Evolutionary conservation across 2,329 filamentous ascomycete species (phyloP).

Genomic region (Fusarium pininemorale): DNA sequence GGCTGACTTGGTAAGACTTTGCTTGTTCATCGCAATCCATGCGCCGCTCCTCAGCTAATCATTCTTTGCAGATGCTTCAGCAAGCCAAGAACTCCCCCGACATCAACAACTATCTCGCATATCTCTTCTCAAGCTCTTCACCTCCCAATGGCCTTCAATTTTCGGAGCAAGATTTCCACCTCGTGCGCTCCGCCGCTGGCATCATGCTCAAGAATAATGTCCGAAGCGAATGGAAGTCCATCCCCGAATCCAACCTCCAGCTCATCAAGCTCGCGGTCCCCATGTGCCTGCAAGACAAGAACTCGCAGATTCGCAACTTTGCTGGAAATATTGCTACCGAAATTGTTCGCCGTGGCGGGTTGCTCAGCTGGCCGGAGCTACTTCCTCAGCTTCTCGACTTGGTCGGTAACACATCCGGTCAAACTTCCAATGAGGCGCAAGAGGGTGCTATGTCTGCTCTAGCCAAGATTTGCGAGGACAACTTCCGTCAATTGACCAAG

Average conservation of each 20-base stretch:
- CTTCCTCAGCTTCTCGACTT: conserved; percentile 83
- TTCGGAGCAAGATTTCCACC: conserved; percentile 70
- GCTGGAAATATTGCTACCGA: conserved; percentile 96
- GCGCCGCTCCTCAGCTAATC: conserved; percentile 34
- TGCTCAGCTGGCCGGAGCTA: conserved; percentile 91
- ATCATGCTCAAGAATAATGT: conserved; percentile 98
- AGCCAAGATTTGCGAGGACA: conserved; percentile 97
- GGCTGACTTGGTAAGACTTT: conserved; percentile 78
- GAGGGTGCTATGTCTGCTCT: conserved; percentile 95
- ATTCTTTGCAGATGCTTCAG: conserved; percentile 78
- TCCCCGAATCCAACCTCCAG: conserved; percentile 75
- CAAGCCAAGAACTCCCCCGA: conserved; percentile 90
- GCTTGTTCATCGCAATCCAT: conserved; percentile 13
- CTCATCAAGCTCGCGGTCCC: conserved; percentile 85
- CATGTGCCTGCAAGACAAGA: conserved; percentile 81
- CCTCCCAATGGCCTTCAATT: conserved; percentile 68
- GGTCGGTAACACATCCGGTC: conserved; percentile 76
- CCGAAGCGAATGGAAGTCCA: conserved; percentile 76
- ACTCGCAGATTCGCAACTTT: conserved; percentile 84
- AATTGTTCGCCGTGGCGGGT: conserved; percentile 82
- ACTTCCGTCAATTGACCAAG: conserved; percentile 83
- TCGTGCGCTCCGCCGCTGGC: conserved; percentile 86
- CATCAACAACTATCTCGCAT: conserved; percentile 96
- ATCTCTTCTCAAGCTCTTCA: conserved; percentile 80
- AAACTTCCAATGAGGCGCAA: conserved; percentile 75